A percentile compares a stretch with the other conserved stretches of the same genome.
Evolutionary conservation across 805 yeast species (phyloP).

Genomic region (Scheffersomyces spartinae): DNA sequence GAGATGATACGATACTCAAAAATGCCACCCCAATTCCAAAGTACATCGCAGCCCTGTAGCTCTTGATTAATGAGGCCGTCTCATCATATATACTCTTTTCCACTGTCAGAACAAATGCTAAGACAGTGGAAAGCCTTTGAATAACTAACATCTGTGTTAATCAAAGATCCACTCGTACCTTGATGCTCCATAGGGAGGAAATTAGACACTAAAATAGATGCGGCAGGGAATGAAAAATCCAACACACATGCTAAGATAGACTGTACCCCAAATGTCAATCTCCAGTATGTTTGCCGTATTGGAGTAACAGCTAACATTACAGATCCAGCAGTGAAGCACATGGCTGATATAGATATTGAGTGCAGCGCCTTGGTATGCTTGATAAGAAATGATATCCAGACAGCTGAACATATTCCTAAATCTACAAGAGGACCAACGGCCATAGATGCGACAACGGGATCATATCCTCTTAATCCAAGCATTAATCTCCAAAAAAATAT

Average conservation of each 20-base stretch:
- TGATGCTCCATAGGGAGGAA: constrained; percentile 51
- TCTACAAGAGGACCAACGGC: no score
- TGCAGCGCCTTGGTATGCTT: constrained; percentile 36
- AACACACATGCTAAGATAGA: constrained; percentile 56
- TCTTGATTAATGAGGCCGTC: no score
- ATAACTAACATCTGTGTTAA: constrained; percentile 60
- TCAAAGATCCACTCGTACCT: constrained; percentile 70
- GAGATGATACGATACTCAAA: no score
- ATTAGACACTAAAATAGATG: constrained; percentile 50
- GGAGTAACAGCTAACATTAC: constrained; percentile 46
- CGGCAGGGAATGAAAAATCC: constrained; percentile 73
- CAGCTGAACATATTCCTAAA: constrained; percentile 45
- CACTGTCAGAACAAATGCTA: no score
- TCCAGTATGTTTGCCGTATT: constrained; percentile 47
- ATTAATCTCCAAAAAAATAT: constrained; percentile 47
- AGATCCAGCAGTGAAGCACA: constrained; percentile 44
- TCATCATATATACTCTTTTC: no score
- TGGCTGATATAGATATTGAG: constrained; percentile 38
- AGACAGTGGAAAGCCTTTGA: no score
- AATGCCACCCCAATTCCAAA: no score
- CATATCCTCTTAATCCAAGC: constrained; percentile 36
- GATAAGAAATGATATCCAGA: constrained; percentile 38
- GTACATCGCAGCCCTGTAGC: no score
- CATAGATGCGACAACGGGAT: constrained; percentile 19
- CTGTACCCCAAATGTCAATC: constrained; percentile 43